Conservation (phyloP, 139 green algal genomes). For the Yamagishiella unicocca region DNA sequence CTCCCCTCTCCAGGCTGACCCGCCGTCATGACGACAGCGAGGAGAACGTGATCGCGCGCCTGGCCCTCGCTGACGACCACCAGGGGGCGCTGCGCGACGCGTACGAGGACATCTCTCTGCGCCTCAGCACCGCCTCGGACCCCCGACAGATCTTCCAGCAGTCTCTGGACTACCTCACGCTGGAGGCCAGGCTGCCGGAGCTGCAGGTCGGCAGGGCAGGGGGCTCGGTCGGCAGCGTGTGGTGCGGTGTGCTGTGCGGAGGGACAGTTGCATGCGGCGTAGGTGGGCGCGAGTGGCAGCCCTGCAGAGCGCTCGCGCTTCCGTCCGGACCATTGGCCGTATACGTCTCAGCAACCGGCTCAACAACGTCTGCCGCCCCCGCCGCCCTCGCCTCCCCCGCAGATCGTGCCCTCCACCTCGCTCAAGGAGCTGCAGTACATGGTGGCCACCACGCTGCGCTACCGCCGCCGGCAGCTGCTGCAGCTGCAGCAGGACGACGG, state of each 20-base stretch:
- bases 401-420: slow-evolving; percentile 48
- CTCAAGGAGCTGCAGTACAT: slow-evolving; percentile 68
- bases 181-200: slow-evolving; percentile 49
- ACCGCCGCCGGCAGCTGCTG: slow-evolving; percentile 68
- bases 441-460: slow-evolving; percentile 61
- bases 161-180: slow-evolving; percentile 46
- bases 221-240: background rate
- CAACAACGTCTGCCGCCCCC: too few species aligned
- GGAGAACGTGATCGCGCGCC: slow-evolving; percentile 74
- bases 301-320: too few species aligned
- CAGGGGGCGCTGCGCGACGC: slow-evolving; percentile 53
- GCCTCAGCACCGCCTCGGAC: slow-evolving; percentile 39
- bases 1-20: slow-evolving; percentile 28
- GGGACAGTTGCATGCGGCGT: too few species aligned
- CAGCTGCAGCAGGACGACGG: slow-evolving; percentile 70
- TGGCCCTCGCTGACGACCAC: slow-evolving; percentile 71
- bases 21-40: slow-evolving; percentile 76
- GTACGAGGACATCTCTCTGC: slow-evolving; percentile 65
- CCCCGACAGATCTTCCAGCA: slow-evolving; percentile 43
- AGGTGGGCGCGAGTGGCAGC: too few species aligned
- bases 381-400: background rate
- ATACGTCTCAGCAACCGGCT: too few species aligned
- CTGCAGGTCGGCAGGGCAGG: slow-evolving; percentile 26
- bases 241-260: too few species aligned
- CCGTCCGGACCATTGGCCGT: too few species aligned